A percentile compares a stretch with the other conserved stretches of the same genome.
phyloP scores from a whole-genome alignment of 139 green algal genomes.

The Spirogloea muscicola region DNA sequence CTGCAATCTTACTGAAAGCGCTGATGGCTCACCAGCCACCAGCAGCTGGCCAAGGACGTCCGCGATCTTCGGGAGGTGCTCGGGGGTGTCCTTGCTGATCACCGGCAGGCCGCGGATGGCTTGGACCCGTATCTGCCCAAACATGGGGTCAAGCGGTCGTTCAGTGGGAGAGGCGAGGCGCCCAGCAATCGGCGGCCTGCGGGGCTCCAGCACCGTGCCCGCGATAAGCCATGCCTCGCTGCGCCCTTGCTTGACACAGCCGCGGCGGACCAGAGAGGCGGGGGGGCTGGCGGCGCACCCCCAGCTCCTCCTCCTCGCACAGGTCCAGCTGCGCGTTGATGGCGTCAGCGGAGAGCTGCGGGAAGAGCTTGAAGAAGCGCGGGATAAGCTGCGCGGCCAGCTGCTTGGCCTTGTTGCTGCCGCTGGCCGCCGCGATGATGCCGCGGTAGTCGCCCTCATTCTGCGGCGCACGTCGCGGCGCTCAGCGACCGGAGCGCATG shows the following conservation, averaged over 20 bases:
- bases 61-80: constrained; percentile 42
- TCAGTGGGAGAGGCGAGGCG: no score
- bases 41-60: constrained; percentile 48
- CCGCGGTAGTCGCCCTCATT: constrained; percentile 43
- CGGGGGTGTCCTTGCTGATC: constrained; percentile 42
- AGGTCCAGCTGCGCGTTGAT: constrained; percentile 50
- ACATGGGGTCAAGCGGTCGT: no score
- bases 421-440: constrained; percentile 40
- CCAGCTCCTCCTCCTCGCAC: constrained; percentile 51
- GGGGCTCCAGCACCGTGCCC: no score
- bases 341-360: constrained; percentile 25
- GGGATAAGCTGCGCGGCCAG: constrained; percentile 47
- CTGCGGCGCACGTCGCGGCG: no score
- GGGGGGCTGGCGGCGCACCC: no score
- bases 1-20: no score
- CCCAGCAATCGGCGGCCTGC: no score
- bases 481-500: no score
- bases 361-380: constrained; percentile 44
- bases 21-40: constrained; percentile 16
- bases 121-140: constrained; percentile 40
- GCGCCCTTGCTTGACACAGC: no score
- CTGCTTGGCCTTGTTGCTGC: constrained; percentile 48
- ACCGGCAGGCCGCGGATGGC: constrained; percentile 42
- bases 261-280: no score
- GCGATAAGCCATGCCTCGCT: no score